Evolutionary conservation across 306 rosid species (phyloP).

Genomic region (Trifolium subterraneum): DNA sequence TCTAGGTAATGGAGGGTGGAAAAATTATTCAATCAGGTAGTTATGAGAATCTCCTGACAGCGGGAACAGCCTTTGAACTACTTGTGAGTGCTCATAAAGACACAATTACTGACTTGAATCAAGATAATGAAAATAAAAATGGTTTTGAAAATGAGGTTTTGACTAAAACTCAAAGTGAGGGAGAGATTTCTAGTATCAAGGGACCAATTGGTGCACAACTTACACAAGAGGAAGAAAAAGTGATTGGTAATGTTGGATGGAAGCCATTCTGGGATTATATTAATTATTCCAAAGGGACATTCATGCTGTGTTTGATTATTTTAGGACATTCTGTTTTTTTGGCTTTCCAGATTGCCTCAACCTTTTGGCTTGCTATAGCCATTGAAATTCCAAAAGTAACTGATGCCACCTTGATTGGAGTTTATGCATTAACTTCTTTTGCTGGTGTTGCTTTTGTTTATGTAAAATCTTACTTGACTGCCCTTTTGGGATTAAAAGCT

Average conservation of each 20-base stretch:
- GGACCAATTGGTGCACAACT: neutral
- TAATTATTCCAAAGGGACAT: neutral
- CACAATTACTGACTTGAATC: conserved; percentile 44
- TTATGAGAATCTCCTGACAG: neutral
- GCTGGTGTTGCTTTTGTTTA: conserved; percentile 51
- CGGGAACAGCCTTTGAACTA: conserved; percentile 70
- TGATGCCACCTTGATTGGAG: neutral
- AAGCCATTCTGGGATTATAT: neutral
- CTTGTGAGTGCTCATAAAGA: conserved; percentile 80
- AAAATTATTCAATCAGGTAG: neutral
- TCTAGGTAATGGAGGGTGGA: neutral
- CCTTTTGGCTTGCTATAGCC: conserved; percentile 54
- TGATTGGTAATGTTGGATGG: neutral
- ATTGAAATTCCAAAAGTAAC: conserved; percentile 2
- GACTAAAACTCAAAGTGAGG: neutral
- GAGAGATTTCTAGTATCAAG: neutral
- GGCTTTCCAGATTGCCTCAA: conserved; percentile 56
- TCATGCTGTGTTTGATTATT: neutral
- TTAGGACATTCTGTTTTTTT: conserved; percentile 45
- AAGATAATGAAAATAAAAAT: neutral
- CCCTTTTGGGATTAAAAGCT: conserved; percentile 74
- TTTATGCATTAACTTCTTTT: neutral
- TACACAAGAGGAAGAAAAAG: neutral
- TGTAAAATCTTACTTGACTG: conserved; percentile 46
- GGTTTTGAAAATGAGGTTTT: neutral